Percentiles rank a stretch among this genome's conserved stretches.
Conservation (phyloP, 2,329 filamentous ascomycete species). For the Hortaea sp. region DNA sequence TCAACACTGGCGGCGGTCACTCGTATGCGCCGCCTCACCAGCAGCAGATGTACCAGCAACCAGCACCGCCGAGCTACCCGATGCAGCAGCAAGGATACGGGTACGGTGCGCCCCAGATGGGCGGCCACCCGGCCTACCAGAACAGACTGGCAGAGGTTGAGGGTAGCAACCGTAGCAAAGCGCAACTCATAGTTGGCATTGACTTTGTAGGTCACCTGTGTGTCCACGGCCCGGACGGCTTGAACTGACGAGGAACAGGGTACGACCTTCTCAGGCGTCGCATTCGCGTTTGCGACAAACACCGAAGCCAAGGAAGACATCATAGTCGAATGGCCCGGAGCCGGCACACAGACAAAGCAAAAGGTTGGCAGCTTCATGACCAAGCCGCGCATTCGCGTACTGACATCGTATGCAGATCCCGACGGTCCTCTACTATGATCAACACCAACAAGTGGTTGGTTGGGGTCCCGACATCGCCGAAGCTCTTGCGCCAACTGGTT, state of each 20-base stretch:
- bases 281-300: constrained; percentile 87
- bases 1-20: constrained; percentile 40
- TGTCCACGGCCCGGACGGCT: neutral
- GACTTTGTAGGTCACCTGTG: constrained; percentile 65
- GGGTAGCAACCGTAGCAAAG: constrained; percentile 80
- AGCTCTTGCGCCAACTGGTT: constrained; percentile 89
- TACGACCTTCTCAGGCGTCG: constrained; percentile 95
- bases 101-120: constrained; percentile 12
- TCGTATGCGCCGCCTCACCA: constrained; percentile 38
- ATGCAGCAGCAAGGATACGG: constrained; percentile 24
- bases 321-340: constrained; percentile 97
- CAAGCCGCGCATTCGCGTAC: constrained; percentile 2
- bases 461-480: constrained; percentile 98
- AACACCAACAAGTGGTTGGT: constrained; percentile 98
- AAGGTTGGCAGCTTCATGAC: constrained; percentile 53
- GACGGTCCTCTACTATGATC: constrained; percentile 98
- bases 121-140: constrained; percentile 5
- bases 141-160: constrained; percentile 56
- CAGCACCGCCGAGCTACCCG: constrained; percentile 27
- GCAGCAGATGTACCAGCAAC: constrained; percentile 31
- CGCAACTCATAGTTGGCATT: constrained; percentile 95
- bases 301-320: constrained; percentile 97
- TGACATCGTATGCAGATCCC: constrained; percentile 58
- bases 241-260: constrained; percentile 45
- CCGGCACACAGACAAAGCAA: constrained; percentile 95